Percentiles rank a stretch among this genome's conserved stretches.
Evolutionary conservation across 306 rosid genomes (phyloP).

Genomic region (Vigna reflexopilosa): DNA sequence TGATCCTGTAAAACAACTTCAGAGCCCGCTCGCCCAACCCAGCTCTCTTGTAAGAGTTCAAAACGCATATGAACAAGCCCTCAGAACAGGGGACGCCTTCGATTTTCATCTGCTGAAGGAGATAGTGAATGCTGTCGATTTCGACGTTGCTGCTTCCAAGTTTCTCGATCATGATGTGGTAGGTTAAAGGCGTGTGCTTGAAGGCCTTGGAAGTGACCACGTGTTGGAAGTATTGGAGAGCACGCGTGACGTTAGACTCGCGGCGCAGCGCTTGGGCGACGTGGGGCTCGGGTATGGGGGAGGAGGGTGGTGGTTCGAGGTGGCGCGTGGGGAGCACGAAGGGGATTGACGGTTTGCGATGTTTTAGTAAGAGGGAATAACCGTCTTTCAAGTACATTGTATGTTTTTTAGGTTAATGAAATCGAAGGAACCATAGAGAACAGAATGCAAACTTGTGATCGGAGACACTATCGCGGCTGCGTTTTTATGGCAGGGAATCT

Average conservation of each 20-base stretch:
- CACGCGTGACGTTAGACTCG: slow-evolving; percentile 49
- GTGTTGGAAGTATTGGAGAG: slow-evolving; percentile 70
- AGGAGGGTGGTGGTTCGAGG: slow-evolving; percentile 45
- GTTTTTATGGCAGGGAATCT: no score
- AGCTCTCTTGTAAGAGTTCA: slow-evolving; percentile 51
- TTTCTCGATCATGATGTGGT: slow-evolving; percentile 69
- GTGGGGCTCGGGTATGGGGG: slow-evolving; percentile 53
- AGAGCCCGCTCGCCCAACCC: slow-evolving; percentile 73
- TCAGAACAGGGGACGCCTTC: slow-evolving; percentile 71
- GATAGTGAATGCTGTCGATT: slow-evolving; percentile 71
- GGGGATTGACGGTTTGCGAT: slow-evolving; percentile 66
- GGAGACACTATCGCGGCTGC: no score
- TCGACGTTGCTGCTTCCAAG: slow-evolving; percentile 58
- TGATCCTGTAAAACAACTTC: slow-evolving; percentile 80
- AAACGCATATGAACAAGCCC: slow-evolving; percentile 63
- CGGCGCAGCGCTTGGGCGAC: slow-evolving; percentile 55
- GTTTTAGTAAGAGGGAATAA: slow-evolving; percentile 66
- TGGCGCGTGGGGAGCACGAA: slow-evolving; percentile 68
- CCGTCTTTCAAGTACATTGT: slow-evolving; percentile 70
- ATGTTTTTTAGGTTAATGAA: no score
- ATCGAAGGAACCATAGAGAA: no score
- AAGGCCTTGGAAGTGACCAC: slow-evolving; percentile 66
- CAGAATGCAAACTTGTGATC: no score
- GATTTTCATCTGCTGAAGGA: slow-evolving; percentile 85
- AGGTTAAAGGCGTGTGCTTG: slow-evolving; percentile 78